Base-by-base conservation (phyloP, 2,329 filamentous ascomycete species). In the Madurella mycetomatis region DNA sequence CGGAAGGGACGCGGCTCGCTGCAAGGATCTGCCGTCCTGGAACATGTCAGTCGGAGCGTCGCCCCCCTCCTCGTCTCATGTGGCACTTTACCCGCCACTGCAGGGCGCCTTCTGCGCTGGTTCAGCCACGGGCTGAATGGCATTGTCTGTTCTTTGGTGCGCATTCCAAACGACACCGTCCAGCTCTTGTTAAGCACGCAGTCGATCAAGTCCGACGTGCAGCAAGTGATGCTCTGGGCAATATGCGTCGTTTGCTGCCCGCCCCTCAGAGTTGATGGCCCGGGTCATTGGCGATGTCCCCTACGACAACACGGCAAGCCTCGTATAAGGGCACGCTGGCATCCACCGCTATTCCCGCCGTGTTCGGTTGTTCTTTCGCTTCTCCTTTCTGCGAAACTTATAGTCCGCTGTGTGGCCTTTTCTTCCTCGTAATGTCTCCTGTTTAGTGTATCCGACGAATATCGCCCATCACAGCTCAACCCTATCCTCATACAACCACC, bases 1-100 rank as follows among this genome's bases (percentile, higher is more conserved):
- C 50, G 47, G 51, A 51, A 51, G 11, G 31, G 55, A 16, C 46
- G 42, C 34, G 46, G 37, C 44, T 47, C 16, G 46, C 52, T 32
- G 54, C 54, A 49, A 58, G 59, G 61, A 64, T 64, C 61, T 60
- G 9, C 62, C 18, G 25, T 47, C 57, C 59, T 64, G 62, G 60
- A 63, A 64, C 62, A 62, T 25, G 44, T 44, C 46, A 45, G 45
- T 48, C 39, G 2, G 50, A 40, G 34, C 47, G 37, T 40, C 16
- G n/a, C 9, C 45, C n/a, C n/a, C 19, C 11, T 18, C 44, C 32
- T 47, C 46, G 58, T 61, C 58, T 63, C 57, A 65, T 61, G 62
- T 63, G 54, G 53, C 44, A 52, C 42, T 61, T 64, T 62, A 63
- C 32, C 59, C 60, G 60, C 57, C 56, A 62, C 53, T 9, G 12